A percentile compares a stretch with the other conserved stretches of the same genome.
phyloP scores from a whole-genome alignment of 148 eudicot genomes.

The Limonium bicolor region DNA sequence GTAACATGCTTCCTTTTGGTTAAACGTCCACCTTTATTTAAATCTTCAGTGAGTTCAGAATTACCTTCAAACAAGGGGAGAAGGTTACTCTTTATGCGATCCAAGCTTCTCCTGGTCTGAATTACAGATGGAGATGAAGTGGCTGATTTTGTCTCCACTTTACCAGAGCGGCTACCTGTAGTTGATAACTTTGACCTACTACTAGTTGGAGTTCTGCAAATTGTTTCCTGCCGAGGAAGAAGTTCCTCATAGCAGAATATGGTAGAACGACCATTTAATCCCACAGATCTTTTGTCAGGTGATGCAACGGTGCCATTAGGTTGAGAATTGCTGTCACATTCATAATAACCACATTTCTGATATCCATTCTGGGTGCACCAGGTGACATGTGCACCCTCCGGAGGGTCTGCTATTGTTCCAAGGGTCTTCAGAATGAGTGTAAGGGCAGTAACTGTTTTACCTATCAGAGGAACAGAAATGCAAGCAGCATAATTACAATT shows the following conservation, averaged over 20 bases:
- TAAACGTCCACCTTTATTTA: slow-evolving; percentile 9
- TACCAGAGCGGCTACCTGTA: slow-evolving; percentile 14
- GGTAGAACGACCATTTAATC: slow-evolving; percentile 39
- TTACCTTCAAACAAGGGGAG: slow-evolving; percentile 26
- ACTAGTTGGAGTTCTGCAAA: slow-evolving; percentile 13
- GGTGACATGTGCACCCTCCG: slow-evolving; percentile 37
- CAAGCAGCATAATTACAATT: no score
- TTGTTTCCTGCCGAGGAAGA: slow-evolving; percentile 14
- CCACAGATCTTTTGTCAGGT: slow-evolving; percentile 18
- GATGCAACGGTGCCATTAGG: slow-evolving; percentile 17
- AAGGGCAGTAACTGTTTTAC: slow-evolving; percentile 84
- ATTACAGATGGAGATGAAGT: slow-evolving; percentile 14
- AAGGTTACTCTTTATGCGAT: slow-evolving; percentile 47
- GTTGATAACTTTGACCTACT: slow-evolving; percentile 15
- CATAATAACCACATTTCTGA: slow-evolving; percentile 84
- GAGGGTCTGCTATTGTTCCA: slow-evolving; percentile 74
- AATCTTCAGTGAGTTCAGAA: slow-evolving; percentile 10
- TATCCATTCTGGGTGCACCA: slow-evolving; percentile 61
- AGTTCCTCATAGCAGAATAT: slow-evolving; percentile 35
- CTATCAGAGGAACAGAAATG: background rate
- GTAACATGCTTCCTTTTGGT: slow-evolving; percentile 31
- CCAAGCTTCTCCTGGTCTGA: slow-evolving; percentile 26
- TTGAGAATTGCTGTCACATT: slow-evolving; percentile 28
- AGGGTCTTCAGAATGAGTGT: slow-evolving; percentile 86
- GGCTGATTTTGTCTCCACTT: slow-evolving; percentile 6